phyloP scores from a whole-genome alignment of 2,329 filamentous ascomycete genomes.

The Xylaria sp. region DNA sequence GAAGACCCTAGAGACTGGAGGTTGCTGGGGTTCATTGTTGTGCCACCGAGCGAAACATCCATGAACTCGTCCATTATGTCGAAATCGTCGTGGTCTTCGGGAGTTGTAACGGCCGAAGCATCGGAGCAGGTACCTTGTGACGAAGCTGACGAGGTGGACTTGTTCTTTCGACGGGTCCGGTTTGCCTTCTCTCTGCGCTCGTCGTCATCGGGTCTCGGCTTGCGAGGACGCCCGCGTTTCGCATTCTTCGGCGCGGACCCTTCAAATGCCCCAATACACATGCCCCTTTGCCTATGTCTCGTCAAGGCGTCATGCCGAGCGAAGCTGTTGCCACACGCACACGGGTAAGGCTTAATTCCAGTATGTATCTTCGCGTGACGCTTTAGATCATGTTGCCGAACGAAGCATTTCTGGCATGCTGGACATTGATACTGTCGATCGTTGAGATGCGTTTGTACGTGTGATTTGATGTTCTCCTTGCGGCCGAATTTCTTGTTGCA shows the following conservation, averaged over 20 bases:
- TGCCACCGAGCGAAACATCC: slow-evolving; percentile 55
- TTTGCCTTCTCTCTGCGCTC: slow-evolving; percentile 67
- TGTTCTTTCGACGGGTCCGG: slow-evolving; percentile 65
- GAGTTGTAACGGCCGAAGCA: slow-evolving; percentile 65
- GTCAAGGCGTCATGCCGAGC: slow-evolving; percentile 95
- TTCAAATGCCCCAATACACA: slow-evolving; percentile 95
- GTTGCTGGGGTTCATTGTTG: slow-evolving; percentile 52
- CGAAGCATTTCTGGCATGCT: slow-evolving; percentile 93
- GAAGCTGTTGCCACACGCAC: slow-evolving; percentile 93
- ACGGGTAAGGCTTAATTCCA: slow-evolving; percentile 93
- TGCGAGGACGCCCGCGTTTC: slow-evolving; percentile 71
- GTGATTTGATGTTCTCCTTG: slow-evolving; percentile 98
- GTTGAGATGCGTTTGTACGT: slow-evolving; percentile 97
- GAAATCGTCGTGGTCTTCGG: slow-evolving; percentile 53
- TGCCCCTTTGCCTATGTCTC: slow-evolving; percentile 90
- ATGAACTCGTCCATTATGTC: slow-evolving; percentile 61
- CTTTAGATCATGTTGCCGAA: slow-evolving; percentile 96
- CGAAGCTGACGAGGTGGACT: slow-evolving; percentile 58
- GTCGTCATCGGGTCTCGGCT: slow-evolving; percentile 67
- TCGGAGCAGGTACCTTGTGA: slow-evolving; percentile 68
- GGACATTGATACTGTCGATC: slow-evolving; percentile 96
- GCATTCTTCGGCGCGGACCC: slow-evolving; percentile 71
- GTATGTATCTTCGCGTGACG: slow-evolving; percentile 97
- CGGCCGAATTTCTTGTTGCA: slow-evolving; percentile 94
- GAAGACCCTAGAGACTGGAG: slow-evolving; percentile 50